Evolutionary conservation across 2,329 filamentous ascomycete genomes (phyloP), one percentile per base, ranked within the genome.

Genomic region (Cladosporium colombiae): DNA sequence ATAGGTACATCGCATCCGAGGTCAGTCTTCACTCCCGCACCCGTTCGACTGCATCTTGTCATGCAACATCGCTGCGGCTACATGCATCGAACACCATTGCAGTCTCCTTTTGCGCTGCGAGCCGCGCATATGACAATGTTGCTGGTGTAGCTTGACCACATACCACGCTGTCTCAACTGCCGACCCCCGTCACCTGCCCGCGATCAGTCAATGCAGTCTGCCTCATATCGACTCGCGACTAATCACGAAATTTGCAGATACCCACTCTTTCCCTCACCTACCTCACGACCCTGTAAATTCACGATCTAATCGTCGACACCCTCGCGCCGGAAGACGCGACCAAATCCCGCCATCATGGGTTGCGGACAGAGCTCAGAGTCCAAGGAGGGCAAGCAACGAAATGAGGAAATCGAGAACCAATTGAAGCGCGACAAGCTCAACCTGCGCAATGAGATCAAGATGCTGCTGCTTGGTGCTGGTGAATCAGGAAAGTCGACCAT

Each of bases 331-430:
- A 21, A 35, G 16, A 56, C 50, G 61, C 62, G 56, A 27, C 40
- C 52, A 14, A 40, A 11, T 5, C 53, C 55, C 62, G 62, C 79
- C 90, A 93, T 85, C 76, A 99, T 99, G 95, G 95, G 95, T 89
- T 99, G 95, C 82, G 94, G 94, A 83, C 96, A 97, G 92, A 98
- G 94, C 81, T 97, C 95, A 78, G 95, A 98, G 85, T 95, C 98
- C 84, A 97, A 97, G 90, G 95, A 98, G 93, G 94, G 95, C 84
- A 98, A 97, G 91, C 92, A 93, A 85, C 90, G 95, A 75, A 98
- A 99, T 80, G 95, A 99, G 87, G 94, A 98, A 88, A 99, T 99
- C 78, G 95, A 99, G 84, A 98, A 97, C 81, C 94, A 98, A 85
- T 85, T 98, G 79, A 98, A 97, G 88, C 88, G 92, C 80, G 95